Conservation (phyloP, 129 eudicot genomes). For the sunflower (Helianthus annuus) region DNA sequence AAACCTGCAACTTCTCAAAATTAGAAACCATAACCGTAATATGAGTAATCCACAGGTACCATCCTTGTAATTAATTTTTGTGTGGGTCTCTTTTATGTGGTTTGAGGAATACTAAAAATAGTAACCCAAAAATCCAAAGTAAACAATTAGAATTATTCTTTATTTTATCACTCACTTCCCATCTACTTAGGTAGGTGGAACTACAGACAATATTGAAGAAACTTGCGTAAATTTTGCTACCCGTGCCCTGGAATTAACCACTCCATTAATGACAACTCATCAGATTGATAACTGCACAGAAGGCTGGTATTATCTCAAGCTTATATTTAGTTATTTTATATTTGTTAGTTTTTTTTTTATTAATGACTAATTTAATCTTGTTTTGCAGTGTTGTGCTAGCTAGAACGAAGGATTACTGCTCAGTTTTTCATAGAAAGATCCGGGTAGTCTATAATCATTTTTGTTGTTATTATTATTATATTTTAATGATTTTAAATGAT, state of each 20-base stretch:
- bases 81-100: constrained; percentile 8
- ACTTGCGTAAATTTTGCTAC: constrained; percentile 83
- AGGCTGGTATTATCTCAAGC: constrained; percentile 66
- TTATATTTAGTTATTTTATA: not conserved
- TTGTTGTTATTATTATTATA: constrained; percentile 7
- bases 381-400: constrained; percentile 82
- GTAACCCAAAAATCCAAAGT: not conserved
- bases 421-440: constrained; percentile 82
- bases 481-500: not conserved
- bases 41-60: too few species aligned
- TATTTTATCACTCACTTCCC: constrained; percentile 1
- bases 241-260: constrained; percentile 77
- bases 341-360: not conserved
- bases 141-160: not conserved
- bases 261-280: constrained; percentile 82
- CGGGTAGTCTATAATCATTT: constrained; percentile 44
- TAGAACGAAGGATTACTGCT: constrained; percentile 83
- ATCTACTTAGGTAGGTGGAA: constrained; percentile 87
- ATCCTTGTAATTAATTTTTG: too few species aligned
- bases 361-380: not conserved
- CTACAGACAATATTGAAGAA: constrained; percentile 93
- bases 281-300: constrained; percentile 99
- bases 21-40: too few species aligned
- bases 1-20: too few species aligned
- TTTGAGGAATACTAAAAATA: not conserved